phyloP scores from a whole-genome alignment of 2,329 filamentous ascomycete species.

The Sarocladiaceae sp. region DNA sequence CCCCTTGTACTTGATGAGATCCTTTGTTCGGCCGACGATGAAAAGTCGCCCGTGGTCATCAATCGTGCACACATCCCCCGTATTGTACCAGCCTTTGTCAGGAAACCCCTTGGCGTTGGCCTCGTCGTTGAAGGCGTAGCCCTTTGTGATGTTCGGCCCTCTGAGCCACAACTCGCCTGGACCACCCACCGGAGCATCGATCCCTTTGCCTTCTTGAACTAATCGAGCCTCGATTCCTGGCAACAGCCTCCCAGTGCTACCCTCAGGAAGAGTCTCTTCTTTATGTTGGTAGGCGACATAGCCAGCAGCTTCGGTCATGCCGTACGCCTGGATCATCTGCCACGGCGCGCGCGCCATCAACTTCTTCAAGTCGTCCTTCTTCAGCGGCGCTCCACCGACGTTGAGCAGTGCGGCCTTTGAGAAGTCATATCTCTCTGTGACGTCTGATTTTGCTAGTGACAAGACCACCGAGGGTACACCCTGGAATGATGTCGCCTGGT shows the following conservation, averaged over 20 bases:
- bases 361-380: conserved; percentile 24
- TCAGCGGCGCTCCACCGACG: conserved; percentile 28
- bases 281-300: conserved; percentile 35
- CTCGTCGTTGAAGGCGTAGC: conserved; percentile 34
- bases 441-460: conserved; percentile 27
- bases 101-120: conserved; percentile 31
- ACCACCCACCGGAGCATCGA: conserved; percentile 28
- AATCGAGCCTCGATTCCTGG: conserved; percentile 33
- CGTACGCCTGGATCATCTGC: conserved; percentile 35
- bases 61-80: conserved; percentile 36
- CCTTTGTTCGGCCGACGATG: conserved; percentile 32
- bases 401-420: conserved; percentile 29
- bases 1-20: conserved; percentile 36
- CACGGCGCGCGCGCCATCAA: conserved; percentile 27
- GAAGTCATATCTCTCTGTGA: conserved; percentile 29
- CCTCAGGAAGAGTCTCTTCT: conserved; percentile 24
- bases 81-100: conserved; percentile 35
- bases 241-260: conserved; percentile 28
- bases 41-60: conserved; percentile 24
- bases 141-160: conserved; percentile 35
- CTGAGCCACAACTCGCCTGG: conserved; percentile 37
- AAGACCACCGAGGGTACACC: conserved; percentile 33
- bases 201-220: conserved; percentile 27
- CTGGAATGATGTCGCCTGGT: conserved; percentile 31
- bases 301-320: conserved; percentile 38